Evolutionary conservation across 192 early-diverging fungal genomes (phyloP), one percentile per base, ranked within the genome.

Genomic region (Phlyctochytrium bullatum): DNA sequence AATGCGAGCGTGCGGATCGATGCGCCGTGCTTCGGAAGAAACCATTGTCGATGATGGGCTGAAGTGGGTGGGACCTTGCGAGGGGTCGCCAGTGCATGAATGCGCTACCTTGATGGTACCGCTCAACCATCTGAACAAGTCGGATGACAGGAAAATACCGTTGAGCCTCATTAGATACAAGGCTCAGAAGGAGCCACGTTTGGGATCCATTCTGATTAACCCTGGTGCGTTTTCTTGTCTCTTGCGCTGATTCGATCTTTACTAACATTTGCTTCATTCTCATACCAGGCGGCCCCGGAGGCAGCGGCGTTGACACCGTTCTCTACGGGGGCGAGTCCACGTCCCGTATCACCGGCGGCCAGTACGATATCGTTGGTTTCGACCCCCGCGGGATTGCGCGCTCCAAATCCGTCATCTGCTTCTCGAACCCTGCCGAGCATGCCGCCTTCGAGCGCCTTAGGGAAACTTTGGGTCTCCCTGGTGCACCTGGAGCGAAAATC

Each of bases 351-450:
- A 52, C 64, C 57, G 71, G 62, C 52, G 63, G 72, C 16, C 31
- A 64, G 17, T 72, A 76, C 51, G 78, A 0, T 34, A 20, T 62
- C 2, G 0, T 62, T 1, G 0, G 20, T 0, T 62, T 75, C 57
- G 79, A 81, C 36, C 79, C 79, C 25, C 69, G 79, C 35, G 79
- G 79, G 2, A 62, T 76, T 24, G 72, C 61, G 2, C 24, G 34
- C 3, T 69, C 61, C 32, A 12, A 53, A 1, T 65, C 78, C 3
- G 36, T 80, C 35, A 52, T 34, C 17, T 72, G 64, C 62, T 59
- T 58, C 36, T 0, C 1, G 16, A 53, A 32, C 36, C 54, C 64
- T 3, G n/a, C 20, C 35, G 31, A 23, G n/a, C 70, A 72, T 50
- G 28, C 52, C 1, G 35, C 57, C 47, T 14, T n/a, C 12, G 40